Evolutionary conservation across 495 filamentous ascomycete genomes (phyloP), one percentile per base, ranked within the genome.

Genomic region (Aspergillus cavernicola): DNA sequence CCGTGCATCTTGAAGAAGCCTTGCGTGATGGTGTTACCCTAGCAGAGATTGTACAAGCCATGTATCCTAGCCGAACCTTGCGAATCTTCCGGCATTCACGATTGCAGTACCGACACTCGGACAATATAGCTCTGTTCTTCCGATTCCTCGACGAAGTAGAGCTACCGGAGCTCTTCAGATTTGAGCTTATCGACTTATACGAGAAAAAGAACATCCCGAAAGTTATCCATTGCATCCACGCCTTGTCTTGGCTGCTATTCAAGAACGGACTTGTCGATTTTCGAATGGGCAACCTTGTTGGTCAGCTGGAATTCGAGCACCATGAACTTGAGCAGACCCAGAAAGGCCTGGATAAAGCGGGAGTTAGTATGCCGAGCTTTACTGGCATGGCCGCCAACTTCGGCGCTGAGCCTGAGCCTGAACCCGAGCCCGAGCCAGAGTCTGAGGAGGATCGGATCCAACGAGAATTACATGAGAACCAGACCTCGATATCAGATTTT

Each of bases 151-250:
- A 90, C 59, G 88, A 97, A 55, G 81, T 96, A n/a, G 88, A 96
- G 60, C 72, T 99, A 8, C 95, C 95, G 1, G 95, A 99, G 52
- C 80, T 99, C n/a, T 99, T 99, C 68, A 83, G 92, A 55, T 99
- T 99, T 69, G 95, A 99, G 69, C 80, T 97, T 8, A 96, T 96
- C 32, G 95, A 99, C 65, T 72, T 99, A 29, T 99, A 99, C 74
- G 95, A 99, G 67, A 99, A 97, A 75, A 99, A 99, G 70, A 99
- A 99, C 61, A 92, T 97, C 6, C 95, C 95, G 0, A 99, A 96
- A 70, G 95, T 97, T 61, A 97, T 99, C 55, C 93, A 99, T 70
- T 97, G 95, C 68, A 91, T 99, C 52, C 95, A 99, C 66, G 95
- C 95, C 2, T 71, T 97, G 12, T 96, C 92, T 59, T 99, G 92